Evolutionary conservation across 1,284 basidiomycete genomes (phyloP).

Genomic region (Farysia itapuensis): DNA sequence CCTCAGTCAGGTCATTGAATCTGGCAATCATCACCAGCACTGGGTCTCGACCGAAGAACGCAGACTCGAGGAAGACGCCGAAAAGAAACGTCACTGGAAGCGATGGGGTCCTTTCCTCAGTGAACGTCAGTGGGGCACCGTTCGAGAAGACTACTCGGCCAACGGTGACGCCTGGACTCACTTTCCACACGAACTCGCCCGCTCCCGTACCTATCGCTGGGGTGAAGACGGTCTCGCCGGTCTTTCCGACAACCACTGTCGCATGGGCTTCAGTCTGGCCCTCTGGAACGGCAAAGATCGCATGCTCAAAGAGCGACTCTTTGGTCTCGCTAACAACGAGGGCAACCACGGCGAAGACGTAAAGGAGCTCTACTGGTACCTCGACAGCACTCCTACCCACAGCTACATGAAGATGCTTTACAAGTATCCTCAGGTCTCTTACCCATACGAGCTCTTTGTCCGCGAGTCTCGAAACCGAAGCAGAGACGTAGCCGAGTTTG

Average conservation of each 20-base stretch:
- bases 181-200: constrained; percentile 92
- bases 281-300: constrained; percentile 94
- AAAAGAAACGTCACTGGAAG: constrained; percentile 84
- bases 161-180: constrained; percentile 97
- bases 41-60: constrained; percentile 57
- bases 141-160: constrained; percentile 93
- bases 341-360: constrained; percentile 98
- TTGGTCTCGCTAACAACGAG: constrained; percentile 89
- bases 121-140: constrained; percentile 97
- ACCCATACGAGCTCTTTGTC: constrained; percentile 90
- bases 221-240: constrained; percentile 97
- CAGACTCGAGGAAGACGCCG: constrained; percentile 67
- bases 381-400: constrained; percentile 96
- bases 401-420: constrained; percentile 99
- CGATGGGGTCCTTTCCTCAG: constrained; percentile 96
- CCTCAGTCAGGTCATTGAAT: constrained; percentile 30
- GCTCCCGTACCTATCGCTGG: constrained; percentile 94
- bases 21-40: constrained; percentile 22
- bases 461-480: constrained; percentile 78
- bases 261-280: constrained; percentile 83
- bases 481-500: constrained; percentile 85
- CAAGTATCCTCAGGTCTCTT: constrained; percentile 91
- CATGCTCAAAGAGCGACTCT: constrained; percentile 93
- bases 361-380: constrained; percentile 97
- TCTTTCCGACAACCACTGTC: constrained; percentile 92